phyloP scores from a whole-genome alignment of 1,284 basidiomycete species.

The Vanrija sp. region DNA sequence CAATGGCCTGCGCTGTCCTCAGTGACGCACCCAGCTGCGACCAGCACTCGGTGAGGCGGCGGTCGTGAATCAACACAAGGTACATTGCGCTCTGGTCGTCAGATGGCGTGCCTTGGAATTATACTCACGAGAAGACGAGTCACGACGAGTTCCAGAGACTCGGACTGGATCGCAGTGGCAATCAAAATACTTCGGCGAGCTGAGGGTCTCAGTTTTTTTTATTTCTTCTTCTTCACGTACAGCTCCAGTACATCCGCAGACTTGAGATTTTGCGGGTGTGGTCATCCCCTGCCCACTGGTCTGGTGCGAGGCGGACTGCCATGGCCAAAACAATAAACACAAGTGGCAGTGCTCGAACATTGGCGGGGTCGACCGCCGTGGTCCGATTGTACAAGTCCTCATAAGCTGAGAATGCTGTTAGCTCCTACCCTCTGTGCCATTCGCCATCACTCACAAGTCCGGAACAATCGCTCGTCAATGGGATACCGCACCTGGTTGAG shows the following conservation, averaged over 20 bases:
- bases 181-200: slow-evolving; percentile 80
- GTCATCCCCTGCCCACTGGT: slow-evolving; percentile 73
- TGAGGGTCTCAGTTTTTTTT: slow-evolving; percentile 38
- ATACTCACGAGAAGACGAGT: slow-evolving; percentile 73
- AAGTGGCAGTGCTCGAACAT: slow-evolving; percentile 82
- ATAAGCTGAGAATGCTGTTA: slow-evolving; percentile 54
- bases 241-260: slow-evolving; percentile 87
- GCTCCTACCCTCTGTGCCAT: not conserved
- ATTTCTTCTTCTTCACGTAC: slow-evolving; percentile 53
- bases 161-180: slow-evolving; percentile 83
- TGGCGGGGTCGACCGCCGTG: slow-evolving; percentile 68
- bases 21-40: slow-evolving; percentile 89
- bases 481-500: slow-evolving; percentile 96
- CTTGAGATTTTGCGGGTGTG: slow-evolving; percentile 70
- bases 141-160: slow-evolving; percentile 83
- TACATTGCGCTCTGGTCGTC: slow-evolving; percentile 74
- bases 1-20: slow-evolving; percentile 88
- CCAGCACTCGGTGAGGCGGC: slow-evolving; percentile 71
- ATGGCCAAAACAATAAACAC: slow-evolving; percentile 93
- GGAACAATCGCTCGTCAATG: slow-evolving; percentile 80
- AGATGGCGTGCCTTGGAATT: not conserved
- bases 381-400: slow-evolving; percentile 72
- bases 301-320: slow-evolving; percentile 76
- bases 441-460: slow-evolving; percentile 50
- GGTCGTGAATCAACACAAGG: slow-evolving; percentile 63